phyloP scores from a whole-genome alignment of 257 asterid species.

The Nicotiana sylvestris region DNA sequence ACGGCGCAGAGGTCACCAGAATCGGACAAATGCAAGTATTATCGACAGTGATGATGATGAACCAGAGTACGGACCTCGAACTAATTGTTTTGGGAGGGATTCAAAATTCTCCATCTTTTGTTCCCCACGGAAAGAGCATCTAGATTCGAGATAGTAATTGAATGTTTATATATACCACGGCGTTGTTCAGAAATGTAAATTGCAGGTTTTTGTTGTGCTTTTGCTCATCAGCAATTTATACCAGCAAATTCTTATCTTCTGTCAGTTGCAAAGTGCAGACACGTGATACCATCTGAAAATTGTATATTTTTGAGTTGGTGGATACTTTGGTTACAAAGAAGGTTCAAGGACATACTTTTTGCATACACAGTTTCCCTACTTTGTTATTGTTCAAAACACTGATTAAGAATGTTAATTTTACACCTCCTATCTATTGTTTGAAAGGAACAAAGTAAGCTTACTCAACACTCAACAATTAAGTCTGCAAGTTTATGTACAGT shows the following conservation, averaged over 20 bases:
- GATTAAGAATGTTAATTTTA: not conserved
- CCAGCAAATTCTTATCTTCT: not conserved
- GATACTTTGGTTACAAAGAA: not conserved
- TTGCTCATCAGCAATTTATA: not conserved
- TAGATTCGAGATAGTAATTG: slow-evolving; percentile 22
- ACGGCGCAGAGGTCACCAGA: slow-evolving; percentile 63
- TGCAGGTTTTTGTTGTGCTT: slow-evolving; percentile 21
- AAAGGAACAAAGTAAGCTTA: too few species aligned
- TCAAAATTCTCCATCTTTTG: slow-evolving; percentile 52
- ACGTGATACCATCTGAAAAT: not conserved
- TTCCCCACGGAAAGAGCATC: slow-evolving; percentile 57
- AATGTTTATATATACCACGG: slow-evolving; percentile 6
- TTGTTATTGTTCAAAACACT: not conserved
- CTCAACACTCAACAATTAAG: too few species aligned
- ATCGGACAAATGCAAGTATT: slow-evolving; percentile 36
- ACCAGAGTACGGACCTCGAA: slow-evolving; percentile 3
- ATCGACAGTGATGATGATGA: slow-evolving; percentile 76
- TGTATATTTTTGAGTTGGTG: slow-evolving; percentile 1
- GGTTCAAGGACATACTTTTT: not conserved
- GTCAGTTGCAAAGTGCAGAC: not conserved
- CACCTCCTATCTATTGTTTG: too few species aligned
- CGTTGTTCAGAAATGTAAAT: slow-evolving; percentile 32
- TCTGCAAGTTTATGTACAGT: too few species aligned
- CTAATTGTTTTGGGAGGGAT: slow-evolving; percentile 36
- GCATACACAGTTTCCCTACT: not conserved